A percentile compares a stretch with the other conserved stretches of the same genome.
Evolutionary conservation across 768 basidiomycete genomes (phyloP).

Genomic region (Agrocybe praecox): DNA sequence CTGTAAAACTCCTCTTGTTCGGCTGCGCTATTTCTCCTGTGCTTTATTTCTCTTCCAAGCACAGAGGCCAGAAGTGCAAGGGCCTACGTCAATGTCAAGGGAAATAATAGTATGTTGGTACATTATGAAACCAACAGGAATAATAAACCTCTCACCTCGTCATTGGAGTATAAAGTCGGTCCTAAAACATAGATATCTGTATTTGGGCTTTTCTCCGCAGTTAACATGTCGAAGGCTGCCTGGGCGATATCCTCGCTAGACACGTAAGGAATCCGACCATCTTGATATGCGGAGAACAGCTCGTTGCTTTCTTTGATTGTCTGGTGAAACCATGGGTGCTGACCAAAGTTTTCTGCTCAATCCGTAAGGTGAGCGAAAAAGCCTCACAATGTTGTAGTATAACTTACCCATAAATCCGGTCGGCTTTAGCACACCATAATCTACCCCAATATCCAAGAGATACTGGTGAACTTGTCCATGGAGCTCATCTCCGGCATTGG

Average conservation of each 20-base stretch:
- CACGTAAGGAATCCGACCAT: neutral
- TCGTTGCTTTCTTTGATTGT: neutral
- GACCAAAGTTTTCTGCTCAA: neutral
- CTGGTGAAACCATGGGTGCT: neutral
- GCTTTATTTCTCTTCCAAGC: conserved; percentile 26
- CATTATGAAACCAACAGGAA: neutral
- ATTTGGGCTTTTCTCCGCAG: conserved; percentile 15
- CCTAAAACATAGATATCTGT: conserved; percentile 13
- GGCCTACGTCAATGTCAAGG: conserved; percentile 12
- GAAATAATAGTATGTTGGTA: neutral
- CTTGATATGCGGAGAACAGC: neutral
- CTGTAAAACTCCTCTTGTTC: conserved; percentile 14
- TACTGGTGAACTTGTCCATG: conserved; percentile 35
- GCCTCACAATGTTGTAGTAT: too few relatives aligned
- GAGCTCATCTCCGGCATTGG: conserved; percentile 19
- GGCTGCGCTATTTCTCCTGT: conserved; percentile 18
- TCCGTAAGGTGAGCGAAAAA: neutral
- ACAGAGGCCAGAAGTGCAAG: conserved; percentile 23
- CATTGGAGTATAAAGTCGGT: conserved; percentile 14
- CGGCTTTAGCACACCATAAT: conserved; percentile 35
- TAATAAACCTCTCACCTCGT: conserved; percentile 7
- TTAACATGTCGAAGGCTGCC: conserved; percentile 24
- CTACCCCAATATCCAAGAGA: conserved; percentile 28
- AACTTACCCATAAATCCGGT: conserved; percentile 19
- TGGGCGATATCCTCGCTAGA: neutral